These are phyloP conservation scores for Leucocoprinus sp. DNA, from an alignment of 768 basidiomycete genomes.

Conservation along the genomic window DNA sequence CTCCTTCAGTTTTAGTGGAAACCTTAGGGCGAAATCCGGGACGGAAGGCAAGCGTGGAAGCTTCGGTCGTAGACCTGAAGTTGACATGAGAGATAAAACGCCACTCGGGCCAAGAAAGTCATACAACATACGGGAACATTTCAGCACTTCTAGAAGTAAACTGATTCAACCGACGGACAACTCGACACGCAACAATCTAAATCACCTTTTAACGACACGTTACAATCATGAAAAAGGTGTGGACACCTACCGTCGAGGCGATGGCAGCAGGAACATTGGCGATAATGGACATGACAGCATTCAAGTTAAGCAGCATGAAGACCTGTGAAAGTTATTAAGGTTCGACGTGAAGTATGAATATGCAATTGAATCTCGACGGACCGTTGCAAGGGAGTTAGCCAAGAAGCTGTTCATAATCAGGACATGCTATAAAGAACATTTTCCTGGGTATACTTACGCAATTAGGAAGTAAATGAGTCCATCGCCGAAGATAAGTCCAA, in stretches of 20 bases:
- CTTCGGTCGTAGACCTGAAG: constrained; percentile 31
- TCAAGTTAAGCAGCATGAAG: constrained; percentile 63
- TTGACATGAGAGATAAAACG: neutral
- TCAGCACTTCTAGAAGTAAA: constrained; percentile 43
- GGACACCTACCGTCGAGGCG: constrained; percentile 52
- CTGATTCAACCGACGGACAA: constrained; percentile 57
- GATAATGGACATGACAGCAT: constrained; percentile 67
- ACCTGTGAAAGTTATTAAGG: no score
- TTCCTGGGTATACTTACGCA: constrained; percentile 37
- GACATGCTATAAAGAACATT: neutral
- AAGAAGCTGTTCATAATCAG: constrained; percentile 39
- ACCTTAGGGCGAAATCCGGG: constrained; percentile 28
- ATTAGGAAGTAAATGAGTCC: constrained; percentile 66
- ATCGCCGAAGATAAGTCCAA: constrained; percentile 61
- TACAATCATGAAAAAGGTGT: neutral
- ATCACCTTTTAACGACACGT: constrained; percentile 3
- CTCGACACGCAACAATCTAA: constrained; percentile 56
- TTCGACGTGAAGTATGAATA: constrained; percentile 5
- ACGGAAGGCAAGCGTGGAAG: constrained; percentile 56
- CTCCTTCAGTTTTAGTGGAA: constrained; percentile 34
- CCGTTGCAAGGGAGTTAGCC: constrained; percentile 60
- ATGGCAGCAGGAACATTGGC: constrained; percentile 68
- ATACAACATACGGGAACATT: constrained; percentile 44
- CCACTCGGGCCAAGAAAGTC: constrained; percentile 1
- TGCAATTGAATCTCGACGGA: constrained; percentile 21